Conservation (phyloP, 495 filamentous ascomycete species). For the Tuber indicum region DNA sequence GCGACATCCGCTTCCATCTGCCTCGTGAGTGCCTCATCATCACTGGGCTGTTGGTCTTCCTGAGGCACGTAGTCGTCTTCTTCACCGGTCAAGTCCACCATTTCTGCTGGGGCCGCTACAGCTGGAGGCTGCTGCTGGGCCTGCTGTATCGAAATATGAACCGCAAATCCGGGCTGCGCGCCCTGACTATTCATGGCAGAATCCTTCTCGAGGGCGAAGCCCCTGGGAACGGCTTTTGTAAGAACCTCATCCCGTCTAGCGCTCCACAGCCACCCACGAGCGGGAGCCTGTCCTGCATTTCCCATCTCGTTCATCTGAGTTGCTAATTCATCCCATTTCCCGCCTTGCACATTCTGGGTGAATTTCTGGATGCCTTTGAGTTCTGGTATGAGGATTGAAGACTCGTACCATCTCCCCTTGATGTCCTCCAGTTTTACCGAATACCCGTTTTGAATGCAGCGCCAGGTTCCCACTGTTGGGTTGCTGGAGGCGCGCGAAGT, state of each 20-base stretch:
- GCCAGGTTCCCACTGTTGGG: constrained; percentile 27
- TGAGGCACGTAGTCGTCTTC: constrained; percentile 34
- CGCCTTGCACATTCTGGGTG: constrained; percentile 22
- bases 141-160: constrained; percentile 13
- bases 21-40: constrained; percentile 35
- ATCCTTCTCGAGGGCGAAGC: constrained; percentile 25
- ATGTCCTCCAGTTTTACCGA: constrained; percentile 48
- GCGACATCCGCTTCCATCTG: constrained; percentile 39
- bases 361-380: constrained; percentile 45
- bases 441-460: constrained; percentile 21
- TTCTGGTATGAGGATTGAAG: constrained; percentile 49
- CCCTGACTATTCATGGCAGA: constrained; percentile 12
- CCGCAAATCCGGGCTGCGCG: constrained; percentile 6
- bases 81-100: constrained; percentile 38
- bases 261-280: constrained; percentile 29
- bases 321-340: constrained; percentile 38
- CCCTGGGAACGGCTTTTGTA: constrained; percentile 27
- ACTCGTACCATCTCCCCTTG: constrained; percentile 61
- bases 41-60: constrained; percentile 29
- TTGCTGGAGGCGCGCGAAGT: constrained; percentile 10
- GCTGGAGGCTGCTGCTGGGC: constrained; percentile 2
- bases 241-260: constrained; percentile 32
- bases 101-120: constrained; percentile 16
- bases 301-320: constrained; percentile 42
- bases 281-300: constrained; percentile 25